Percentiles rank a stretch among this genome's conserved stretches.
These are phyloP conservation scores for Tephrocybe sp. DNA, from an alignment of 768 basidiomycete genomes.

Conservation along the genomic window DNA sequence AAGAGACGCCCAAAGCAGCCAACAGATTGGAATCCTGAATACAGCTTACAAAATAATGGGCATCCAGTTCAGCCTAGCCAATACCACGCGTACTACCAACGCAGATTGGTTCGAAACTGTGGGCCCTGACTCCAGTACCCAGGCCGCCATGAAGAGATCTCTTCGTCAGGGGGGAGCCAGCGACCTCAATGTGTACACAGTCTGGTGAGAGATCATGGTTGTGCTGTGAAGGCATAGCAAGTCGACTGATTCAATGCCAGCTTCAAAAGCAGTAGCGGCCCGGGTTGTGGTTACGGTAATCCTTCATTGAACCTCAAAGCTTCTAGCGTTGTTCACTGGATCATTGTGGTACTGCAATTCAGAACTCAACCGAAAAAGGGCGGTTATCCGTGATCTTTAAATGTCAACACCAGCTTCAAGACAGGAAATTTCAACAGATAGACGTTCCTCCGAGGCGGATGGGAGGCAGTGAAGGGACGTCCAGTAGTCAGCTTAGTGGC, in stretches of 20 bases:
- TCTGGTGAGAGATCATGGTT: conserved; percentile 29
- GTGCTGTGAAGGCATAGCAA: background rate
- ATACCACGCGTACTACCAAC: conserved; percentile 41
- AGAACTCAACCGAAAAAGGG: too few relatives aligned
- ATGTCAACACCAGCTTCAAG: too few relatives aligned
- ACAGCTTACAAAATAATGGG: conserved; percentile 33
- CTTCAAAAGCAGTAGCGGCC: conserved; percentile 23
- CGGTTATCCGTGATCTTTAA: too few relatives aligned
- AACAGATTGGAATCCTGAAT: conserved; percentile 41
- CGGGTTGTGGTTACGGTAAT: too few relatives aligned
- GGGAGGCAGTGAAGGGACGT: too few relatives aligned
- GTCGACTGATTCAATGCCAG: conserved; percentile 6
- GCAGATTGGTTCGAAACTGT: conserved; percentile 45
- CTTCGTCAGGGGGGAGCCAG: conserved; percentile 38
- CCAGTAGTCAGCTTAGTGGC: too few relatives aligned
- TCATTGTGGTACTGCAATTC: too few relatives aligned
- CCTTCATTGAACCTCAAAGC: too few relatives aligned
- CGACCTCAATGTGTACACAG: conserved; percentile 49
- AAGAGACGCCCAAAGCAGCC: conserved; percentile 19
- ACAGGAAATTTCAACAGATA: too few relatives aligned
- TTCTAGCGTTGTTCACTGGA: too few relatives aligned
- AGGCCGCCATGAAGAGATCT: conserved; percentile 46
- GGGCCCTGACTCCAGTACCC: conserved; percentile 29
- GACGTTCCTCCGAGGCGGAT: too few relatives aligned
- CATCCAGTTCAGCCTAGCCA: conserved; percentile 36